Evolutionary conservation across 2,329 filamentous ascomycete genomes (phyloP).

Genomic region (Aspergillus uvarum): DNA sequence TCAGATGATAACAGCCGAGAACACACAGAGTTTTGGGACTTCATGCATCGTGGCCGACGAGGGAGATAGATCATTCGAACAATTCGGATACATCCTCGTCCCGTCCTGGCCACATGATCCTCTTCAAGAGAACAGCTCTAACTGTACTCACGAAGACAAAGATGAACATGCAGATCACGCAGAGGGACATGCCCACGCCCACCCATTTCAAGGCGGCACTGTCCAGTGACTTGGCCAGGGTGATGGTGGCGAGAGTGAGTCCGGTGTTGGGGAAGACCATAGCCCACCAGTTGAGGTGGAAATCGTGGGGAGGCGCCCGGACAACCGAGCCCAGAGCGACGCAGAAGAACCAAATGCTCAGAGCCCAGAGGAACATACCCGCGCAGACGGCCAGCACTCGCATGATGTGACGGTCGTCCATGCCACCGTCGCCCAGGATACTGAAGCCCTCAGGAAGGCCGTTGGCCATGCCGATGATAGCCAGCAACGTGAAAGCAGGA

Average conservation of each 20-base stretch:
- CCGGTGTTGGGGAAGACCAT: constrained; percentile 68
- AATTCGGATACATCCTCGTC: constrained; percentile 55
- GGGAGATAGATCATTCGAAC: neutral
- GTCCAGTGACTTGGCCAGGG: constrained; percentile 53
- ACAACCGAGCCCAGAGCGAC: constrained; percentile 51
- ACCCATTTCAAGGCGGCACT: constrained; percentile 55
- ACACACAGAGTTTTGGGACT: neutral
- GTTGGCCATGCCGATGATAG: constrained; percentile 67
- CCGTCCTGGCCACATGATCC: constrained; percentile 60
- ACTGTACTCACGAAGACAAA: constrained; percentile 53
- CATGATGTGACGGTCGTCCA: constrained; percentile 39
- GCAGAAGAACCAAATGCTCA: constrained; percentile 59
- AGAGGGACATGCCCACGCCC: constrained; percentile 57
- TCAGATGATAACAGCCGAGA: neutral
- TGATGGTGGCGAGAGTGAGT: constrained; percentile 60
- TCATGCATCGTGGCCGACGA: neutral
- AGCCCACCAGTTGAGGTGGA: constrained; percentile 60
- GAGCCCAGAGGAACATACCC: constrained; percentile 63
- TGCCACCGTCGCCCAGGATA: constrained; percentile 43
- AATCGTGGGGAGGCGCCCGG: constrained; percentile 45
- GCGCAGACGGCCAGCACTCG: constrained; percentile 48
- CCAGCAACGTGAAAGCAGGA: constrained; percentile 68
- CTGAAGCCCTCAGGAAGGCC: constrained; percentile 51
- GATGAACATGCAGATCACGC: constrained; percentile 57
- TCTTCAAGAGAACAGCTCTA: constrained; percentile 51